Evolutionary conservation across 2,329 filamentous ascomycete genomes (phyloP), one percentile per base, ranked within the genome.

Genomic region (Microcyclospora tardicrescens): DNA sequence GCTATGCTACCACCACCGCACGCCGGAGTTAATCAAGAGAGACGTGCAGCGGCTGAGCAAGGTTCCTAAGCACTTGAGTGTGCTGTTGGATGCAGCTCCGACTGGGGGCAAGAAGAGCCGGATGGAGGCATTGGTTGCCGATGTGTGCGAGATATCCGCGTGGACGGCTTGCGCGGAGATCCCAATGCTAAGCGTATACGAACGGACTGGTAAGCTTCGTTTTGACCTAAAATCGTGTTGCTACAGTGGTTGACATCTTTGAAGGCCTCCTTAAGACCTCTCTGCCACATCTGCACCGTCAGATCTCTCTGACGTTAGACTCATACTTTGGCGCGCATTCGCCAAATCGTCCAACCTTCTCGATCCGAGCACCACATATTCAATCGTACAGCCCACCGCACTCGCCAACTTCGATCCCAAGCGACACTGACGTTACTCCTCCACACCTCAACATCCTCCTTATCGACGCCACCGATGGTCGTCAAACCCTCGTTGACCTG

Each of bases 151-250:
- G 59, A 73, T 98, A 44, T 79, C 84, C 14, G 89, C 89, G 2
- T 98, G 91, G 91, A 91, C 83, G 58, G 80, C 85, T 19, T 85
- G 85, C 54, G 83, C 84, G 16, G 86, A 86, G 6, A 93, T 98
- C 44, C 79, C 83, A 10, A 75, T 80, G 60, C 66, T 98, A 49
- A 94, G 86, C 35, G 71, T 98, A 19, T 98, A 98, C 58, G 91
- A 98, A 62, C 81, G 77, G 61, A 91, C 80, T 45, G 89, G 87
- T 93, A 68, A 32, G 30, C 12, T 15, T 5, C 10, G 30, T 5
- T 32, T n/a, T 4, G 4, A 10, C 10, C 4, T 4, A 32, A n/a
- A 10, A 32, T 32, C 12, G 30, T 10, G 6, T n/a, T 32, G 30
- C 4, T 32, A 35, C 9, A n/a, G 3, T 24, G 12, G 14, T 31